Percentiles rank a stretch among this genome's conserved stretches.
phyloP scores from a whole-genome alignment of 371 early-diverging fungal genomes.

The Conidiobolus incongruus region DNA sequence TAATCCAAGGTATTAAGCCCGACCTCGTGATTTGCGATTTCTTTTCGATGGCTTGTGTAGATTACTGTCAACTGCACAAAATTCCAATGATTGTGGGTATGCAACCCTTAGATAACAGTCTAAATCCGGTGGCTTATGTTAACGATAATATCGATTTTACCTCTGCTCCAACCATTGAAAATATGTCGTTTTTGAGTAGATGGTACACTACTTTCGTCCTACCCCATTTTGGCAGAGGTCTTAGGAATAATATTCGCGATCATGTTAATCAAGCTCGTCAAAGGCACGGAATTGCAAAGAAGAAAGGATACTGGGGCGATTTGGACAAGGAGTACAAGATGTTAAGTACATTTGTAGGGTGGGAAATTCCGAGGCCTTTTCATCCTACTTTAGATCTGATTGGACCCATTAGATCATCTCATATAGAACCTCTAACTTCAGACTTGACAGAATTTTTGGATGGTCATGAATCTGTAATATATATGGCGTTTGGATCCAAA shows the following conservation, averaged over 20 bases:
- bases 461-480: neutral
- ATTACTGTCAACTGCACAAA: neutral
- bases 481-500: slow-evolving; percentile 1
- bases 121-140: neutral
- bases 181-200: neutral
- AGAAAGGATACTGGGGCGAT: too few species aligned
- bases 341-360: slow-evolving; percentile 1
- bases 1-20: neutral
- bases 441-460: neutral
- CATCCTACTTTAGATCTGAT: neutral
- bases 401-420: neutral
- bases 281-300: too few species aligned
- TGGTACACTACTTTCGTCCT: neutral
- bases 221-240: neutral
- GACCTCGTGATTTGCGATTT: slow-evolving; percentile 6
- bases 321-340: neutral
- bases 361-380: neutral
- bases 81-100: slow-evolving; percentile 2
- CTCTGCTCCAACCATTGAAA: neutral
- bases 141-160: neutral
- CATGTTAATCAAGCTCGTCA: neutral
- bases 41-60: slow-evolving; percentile 2
- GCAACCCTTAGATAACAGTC: neutral
- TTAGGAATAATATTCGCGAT: neutral
- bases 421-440: neutral